phyloP scores from a whole-genome alignment of 139 green algal genomes.

The Astrephomene gubernaculifera region DNA sequence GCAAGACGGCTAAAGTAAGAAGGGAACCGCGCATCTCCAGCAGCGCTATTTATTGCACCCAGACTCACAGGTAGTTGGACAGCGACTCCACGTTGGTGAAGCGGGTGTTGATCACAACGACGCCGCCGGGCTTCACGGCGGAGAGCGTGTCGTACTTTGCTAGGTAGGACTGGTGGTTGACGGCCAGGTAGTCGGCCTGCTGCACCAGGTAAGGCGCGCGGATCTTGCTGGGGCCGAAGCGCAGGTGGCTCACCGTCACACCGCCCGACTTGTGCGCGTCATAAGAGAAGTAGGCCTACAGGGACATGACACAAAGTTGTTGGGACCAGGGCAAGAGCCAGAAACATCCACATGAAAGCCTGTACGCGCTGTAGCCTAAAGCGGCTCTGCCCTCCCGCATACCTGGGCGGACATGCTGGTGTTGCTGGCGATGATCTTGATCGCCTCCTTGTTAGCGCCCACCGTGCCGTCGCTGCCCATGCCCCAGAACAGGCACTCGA shows the following conservation, averaged over 20 bases:
- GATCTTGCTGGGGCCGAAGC: conserved; percentile 64
- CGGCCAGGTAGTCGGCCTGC: conserved; percentile 66
- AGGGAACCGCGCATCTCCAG: too few relatives aligned
- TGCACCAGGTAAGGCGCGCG: conserved; percentile 60
- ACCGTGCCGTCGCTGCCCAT: conserved; percentile 72
- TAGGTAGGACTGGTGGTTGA: conserved; percentile 52
- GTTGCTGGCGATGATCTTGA: conserved; percentile 68
- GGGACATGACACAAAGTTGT: too few relatives aligned
- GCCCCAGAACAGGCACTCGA: conserved; percentile 74
- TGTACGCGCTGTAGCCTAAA: too few relatives aligned
- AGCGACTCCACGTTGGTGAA: conserved; percentile 51
- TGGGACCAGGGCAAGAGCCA: too few relatives aligned
- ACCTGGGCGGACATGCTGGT: conserved; percentile 57
- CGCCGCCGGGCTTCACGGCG: conserved; percentile 55
- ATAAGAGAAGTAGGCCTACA: conserved; percentile 69
- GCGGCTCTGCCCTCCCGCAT: too few relatives aligned
- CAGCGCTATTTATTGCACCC: too few relatives aligned
- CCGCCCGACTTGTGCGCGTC: conserved; percentile 71
- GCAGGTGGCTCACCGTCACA: conserved; percentile 69
- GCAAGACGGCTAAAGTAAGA: too few relatives aligned
- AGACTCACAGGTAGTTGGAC: conserved; percentile 27
- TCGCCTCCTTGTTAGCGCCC: conserved; percentile 74
- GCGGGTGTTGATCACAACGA: conserved; percentile 66
- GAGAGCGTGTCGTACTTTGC: conserved; percentile 66
- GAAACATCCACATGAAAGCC: too few relatives aligned